phyloP scores from a whole-genome alignment of 106 monocot genomes.

The Dendrobium nobile region DNA sequence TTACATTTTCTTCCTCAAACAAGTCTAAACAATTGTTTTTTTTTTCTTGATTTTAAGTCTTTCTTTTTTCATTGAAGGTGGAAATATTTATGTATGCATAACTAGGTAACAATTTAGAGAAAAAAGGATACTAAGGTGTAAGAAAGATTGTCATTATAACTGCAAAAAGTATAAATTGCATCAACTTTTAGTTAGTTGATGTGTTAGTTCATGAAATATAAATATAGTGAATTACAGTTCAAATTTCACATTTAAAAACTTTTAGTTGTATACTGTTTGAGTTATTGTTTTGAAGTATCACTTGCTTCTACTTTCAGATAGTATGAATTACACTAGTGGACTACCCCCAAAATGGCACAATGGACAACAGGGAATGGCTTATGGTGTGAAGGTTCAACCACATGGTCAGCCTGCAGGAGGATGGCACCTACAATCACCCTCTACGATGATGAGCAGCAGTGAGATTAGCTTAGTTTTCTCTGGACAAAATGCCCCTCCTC shows the following conservation, averaged over 20 bases:
- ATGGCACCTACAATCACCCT: conserved; percentile 17
- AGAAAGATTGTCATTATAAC: neutral
- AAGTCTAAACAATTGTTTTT: too few relatives aligned
- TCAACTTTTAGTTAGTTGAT: neutral
- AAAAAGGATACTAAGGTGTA: neutral
- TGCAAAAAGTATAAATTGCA: neutral
- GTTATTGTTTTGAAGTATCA: neutral
- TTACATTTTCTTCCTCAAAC: too few relatives aligned
- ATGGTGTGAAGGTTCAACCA: conserved; percentile 21
- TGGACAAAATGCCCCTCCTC: conserved; percentile 32
- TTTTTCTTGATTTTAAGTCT: too few relatives aligned
- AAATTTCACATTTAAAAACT: neutral
- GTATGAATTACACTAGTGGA: conserved; percentile 22
- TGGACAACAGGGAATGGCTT: conserved; percentile 10
- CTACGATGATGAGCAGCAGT: conserved; percentile 19
- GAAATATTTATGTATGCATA: too few relatives aligned
- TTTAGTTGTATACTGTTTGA: neutral
- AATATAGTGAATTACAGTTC: neutral
- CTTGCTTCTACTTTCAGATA: neutral
- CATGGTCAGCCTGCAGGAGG: conserved; percentile 7
- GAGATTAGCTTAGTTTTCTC: conserved; percentile 39
- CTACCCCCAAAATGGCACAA: conserved; percentile 26
- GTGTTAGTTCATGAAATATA: neutral
- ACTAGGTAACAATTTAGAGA: neutral
- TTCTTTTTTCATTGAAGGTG: too few relatives aligned